Evolutionary conservation across 768 basidiomycete genomes (phyloP).

Genomic region (Omphalotus guepiniiformis): DNA sequence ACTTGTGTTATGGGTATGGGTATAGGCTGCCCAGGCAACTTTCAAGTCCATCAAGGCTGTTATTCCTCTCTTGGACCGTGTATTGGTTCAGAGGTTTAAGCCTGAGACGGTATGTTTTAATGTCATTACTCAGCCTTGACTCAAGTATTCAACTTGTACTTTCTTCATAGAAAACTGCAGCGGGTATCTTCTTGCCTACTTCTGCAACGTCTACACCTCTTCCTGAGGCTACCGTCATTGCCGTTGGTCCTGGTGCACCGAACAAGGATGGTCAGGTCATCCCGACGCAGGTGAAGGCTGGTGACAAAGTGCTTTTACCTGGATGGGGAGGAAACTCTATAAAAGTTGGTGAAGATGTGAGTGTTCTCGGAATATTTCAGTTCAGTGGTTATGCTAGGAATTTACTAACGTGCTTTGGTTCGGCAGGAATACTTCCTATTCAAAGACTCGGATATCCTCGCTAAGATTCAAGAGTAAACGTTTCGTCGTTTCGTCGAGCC

Average conservation of each 20-base stretch:
- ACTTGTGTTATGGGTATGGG: no score
- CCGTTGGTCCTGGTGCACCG: slow-evolving; percentile 91
- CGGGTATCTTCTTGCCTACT: slow-evolving; percentile 93
- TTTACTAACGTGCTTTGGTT: slow-evolving; percentile 4
- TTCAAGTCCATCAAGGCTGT: slow-evolving; percentile 94
- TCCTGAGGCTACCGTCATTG: slow-evolving; percentile 96
- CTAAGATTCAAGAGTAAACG: slow-evolving; percentile 87
- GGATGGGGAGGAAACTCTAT: slow-evolving; percentile 96
- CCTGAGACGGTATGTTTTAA: slow-evolving; percentile 71
- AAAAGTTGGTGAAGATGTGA: slow-evolving; percentile 94
- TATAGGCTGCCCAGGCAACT: slow-evolving; percentile 80
- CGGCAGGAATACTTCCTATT: slow-evolving; percentile 89
- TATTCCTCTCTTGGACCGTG: slow-evolving; percentile 90
- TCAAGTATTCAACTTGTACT: neutral
- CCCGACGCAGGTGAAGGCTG: slow-evolving; percentile 76
- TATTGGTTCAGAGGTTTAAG: slow-evolving; percentile 97
- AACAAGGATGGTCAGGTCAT: slow-evolving; percentile 78
- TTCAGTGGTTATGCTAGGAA: slow-evolving; percentile 7
- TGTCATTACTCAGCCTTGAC: neutral
- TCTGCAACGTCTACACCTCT: slow-evolving; percentile 80
- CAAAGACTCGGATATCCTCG: slow-evolving; percentile 92
- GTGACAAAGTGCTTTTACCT: slow-evolving; percentile 90
- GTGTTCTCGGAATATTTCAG: slow-evolving; percentile 23
- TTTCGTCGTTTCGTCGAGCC: neutral
- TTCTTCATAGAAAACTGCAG: slow-evolving; percentile 83